phyloP scores from a whole-genome alignment of 1,284 basidiomycete species.

The Trametes hirsuta region DNA sequence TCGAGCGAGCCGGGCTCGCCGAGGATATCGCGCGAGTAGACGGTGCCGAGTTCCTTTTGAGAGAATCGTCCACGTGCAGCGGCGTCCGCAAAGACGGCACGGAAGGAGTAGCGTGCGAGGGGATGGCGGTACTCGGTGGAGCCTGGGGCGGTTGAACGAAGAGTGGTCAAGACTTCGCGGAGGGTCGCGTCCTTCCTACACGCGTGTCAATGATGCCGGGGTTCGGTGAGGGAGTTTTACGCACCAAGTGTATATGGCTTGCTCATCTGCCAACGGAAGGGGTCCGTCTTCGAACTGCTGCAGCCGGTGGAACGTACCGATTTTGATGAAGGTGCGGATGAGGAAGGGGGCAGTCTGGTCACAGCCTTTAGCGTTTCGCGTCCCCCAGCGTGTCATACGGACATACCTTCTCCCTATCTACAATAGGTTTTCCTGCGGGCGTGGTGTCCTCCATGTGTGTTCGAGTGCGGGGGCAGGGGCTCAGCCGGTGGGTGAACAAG shows the following conservation, averaged over 20 bases:
- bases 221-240: conserved; percentile 19
- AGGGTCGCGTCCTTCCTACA: conserved; percentile 78
- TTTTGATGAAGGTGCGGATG: conserved; percentile 79
- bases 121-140: conserved; percentile 75
- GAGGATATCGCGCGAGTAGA: conserved; percentile 79
- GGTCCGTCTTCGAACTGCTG: conserved; percentile 73
- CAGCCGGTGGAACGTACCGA: conserved; percentile 72
- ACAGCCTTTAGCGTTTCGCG: not conserved
- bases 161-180: conserved; percentile 72
- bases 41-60: conserved; percentile 75
- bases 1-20: conserved; percentile 70
- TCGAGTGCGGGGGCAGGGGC: not conserved
- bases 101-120: conserved; percentile 76
- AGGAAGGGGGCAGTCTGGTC: conserved; percentile 75
- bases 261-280: conserved; percentile 74
- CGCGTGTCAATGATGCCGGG: conserved; percentile 8
- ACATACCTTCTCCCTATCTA: conserved; percentile 43
- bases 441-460: conserved; percentile 31
- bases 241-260: conserved; percentile 78
- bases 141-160: conserved; percentile 67
- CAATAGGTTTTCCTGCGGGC: conserved; percentile 34
- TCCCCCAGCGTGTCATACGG: too few species aligned
- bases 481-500: not conserved
- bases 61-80: conserved; percentile 67
- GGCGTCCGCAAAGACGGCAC: conserved; percentile 74